Percentiles rank a stretch among this genome's conserved stretches.
Evolutionary conservation across 2,329 filamentous ascomycete genomes (phyloP).

Genomic region (Fusarium anguioides): DNA sequence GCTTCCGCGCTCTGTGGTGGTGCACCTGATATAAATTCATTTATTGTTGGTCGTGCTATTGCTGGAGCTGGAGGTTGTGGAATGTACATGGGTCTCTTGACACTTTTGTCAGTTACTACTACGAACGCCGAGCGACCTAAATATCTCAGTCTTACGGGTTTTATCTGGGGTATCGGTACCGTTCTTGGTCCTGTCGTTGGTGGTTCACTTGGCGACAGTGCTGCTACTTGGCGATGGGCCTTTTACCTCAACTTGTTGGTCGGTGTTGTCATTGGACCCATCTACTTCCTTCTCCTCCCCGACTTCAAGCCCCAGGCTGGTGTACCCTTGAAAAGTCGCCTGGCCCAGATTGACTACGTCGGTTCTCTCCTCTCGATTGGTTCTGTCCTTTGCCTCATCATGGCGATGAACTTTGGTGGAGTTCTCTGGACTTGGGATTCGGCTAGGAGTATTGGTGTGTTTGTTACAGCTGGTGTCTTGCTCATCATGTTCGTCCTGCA

Average conservation of each 20-base stretch:
- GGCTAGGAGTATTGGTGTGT: conserved; percentile 57
- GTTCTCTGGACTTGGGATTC: conserved; percentile 58
- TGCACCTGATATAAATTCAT: conserved; percentile 53
- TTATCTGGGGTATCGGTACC: conserved; percentile 54
- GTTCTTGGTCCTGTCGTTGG: conserved; percentile 52
- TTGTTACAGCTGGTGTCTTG: conserved; percentile 55
- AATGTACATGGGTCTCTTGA: conserved; percentile 39
- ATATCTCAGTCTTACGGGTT: conserved; percentile 36
- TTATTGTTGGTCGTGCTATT: conserved; percentile 58
- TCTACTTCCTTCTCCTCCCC: conserved; percentile 19
- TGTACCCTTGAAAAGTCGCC: not conserved
- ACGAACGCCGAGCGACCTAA: conserved; percentile 28
- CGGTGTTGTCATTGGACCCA: conserved; percentile 12
- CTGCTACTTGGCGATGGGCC: conserved; percentile 45
- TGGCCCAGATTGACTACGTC: conserved; percentile 52
- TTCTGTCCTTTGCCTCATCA: conserved; percentile 53
- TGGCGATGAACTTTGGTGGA: conserved; percentile 63
- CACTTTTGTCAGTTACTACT: conserved; percentile 25
- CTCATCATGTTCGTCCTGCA: conserved; percentile 56
- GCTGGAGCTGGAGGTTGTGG: conserved; percentile 55
- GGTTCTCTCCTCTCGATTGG: conserved; percentile 56
- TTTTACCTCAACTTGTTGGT: conserved; percentile 31
- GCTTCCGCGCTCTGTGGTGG: conserved; percentile 54
- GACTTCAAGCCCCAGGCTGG: conserved; percentile 12
- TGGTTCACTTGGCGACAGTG: conserved; percentile 13